phyloP scores from a whole-genome alignment of 805 yeast species.

The Ogataea neopini region DNA sequence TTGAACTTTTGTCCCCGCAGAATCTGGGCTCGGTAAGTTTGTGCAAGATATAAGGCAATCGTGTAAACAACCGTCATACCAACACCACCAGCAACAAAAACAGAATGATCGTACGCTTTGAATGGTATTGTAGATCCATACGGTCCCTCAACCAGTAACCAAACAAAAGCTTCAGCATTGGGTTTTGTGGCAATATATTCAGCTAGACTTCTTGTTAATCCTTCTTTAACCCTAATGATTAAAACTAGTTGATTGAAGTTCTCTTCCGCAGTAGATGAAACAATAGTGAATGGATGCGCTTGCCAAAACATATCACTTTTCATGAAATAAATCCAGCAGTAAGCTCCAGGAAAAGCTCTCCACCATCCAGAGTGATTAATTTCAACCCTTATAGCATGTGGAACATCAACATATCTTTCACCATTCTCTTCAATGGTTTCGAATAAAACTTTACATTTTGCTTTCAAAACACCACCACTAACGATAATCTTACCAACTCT shows the following conservation, averaged over 20 bases:
- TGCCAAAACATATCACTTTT: conserved; percentile 54
- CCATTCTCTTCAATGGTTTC: conserved; percentile 15
- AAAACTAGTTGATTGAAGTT: conserved; percentile 46
- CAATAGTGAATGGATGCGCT: conserved; percentile 67
- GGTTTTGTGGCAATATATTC: conserved; percentile 33
- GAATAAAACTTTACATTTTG: conserved; percentile 41
- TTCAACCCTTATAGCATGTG: conserved; percentile 48
- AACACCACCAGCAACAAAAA: conserved; percentile 63
- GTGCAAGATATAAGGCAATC: conserved; percentile 43
- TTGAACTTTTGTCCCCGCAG: conserved; percentile 26
- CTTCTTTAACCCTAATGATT: conserved; percentile 52
- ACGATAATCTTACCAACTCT: conserved; percentile 54
- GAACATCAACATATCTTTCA: conserved; percentile 13
- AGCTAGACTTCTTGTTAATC: conserved; percentile 48
- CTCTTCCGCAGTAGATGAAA: conserved; percentile 42
- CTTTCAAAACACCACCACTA: conserved; percentile 62
- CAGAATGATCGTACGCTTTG: conserved; percentile 45
- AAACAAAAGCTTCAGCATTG: conserved; percentile 37
- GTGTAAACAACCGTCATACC: conserved; percentile 61
- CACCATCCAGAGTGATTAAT: conserved; percentile 55
- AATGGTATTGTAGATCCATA: conserved; percentile 54
- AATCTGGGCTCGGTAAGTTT: conserved; percentile 32
- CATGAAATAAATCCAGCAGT: conserved; percentile 56
- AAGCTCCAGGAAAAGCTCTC: conserved; percentile 61
- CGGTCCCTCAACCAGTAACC: conserved; percentile 60